These are phyloP conservation scores for Suillus bovinus DNA, from an alignment of 768 basidiomycete species.

Conservation along the genomic window DNA sequence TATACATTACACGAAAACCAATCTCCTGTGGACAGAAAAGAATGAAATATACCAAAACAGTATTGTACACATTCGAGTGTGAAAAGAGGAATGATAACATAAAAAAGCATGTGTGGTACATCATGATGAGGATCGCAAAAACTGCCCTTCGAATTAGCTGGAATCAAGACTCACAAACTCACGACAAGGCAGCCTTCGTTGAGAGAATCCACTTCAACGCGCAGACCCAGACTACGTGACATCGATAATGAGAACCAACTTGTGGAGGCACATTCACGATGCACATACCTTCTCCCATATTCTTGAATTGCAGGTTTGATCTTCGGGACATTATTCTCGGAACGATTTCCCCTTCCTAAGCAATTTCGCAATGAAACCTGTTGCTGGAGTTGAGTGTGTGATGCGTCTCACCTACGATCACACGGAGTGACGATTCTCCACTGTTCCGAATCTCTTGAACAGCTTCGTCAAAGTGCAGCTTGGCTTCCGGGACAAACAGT, in stretches of 20 bases:
- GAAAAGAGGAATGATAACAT: not conserved
- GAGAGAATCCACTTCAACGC: conserved; percentile 68
- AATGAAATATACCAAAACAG: not conserved
- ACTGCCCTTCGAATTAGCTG: not conserved
- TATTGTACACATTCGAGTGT: not conserved
- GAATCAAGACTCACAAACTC: conserved; percentile 46
- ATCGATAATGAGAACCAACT: not conserved
- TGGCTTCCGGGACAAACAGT: conserved; percentile 87
- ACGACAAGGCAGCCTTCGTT: conserved; percentile 84
- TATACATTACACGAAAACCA: not conserved
- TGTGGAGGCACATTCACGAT: not conserved
- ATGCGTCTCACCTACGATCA: conserved; percentile 75
- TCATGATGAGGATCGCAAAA: not conserved
- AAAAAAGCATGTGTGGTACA: not conserved
- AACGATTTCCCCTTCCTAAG: conserved; percentile 80
- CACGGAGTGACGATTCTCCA: conserved; percentile 57
- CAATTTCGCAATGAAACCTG: not conserved
- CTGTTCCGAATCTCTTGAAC: conserved; percentile 57
- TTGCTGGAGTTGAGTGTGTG: not conserved
- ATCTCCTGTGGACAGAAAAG: not conserved
- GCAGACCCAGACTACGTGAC: conserved; percentile 51
- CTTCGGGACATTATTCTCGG: conserved; percentile 69
- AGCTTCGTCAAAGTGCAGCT: conserved; percentile 63
- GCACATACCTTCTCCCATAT: conserved; percentile 66
- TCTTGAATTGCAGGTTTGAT: conserved; percentile 86